Conservation (phyloP, 176 grass and related monocot species). For the Ampelocalamus luodianensis region DNA sequence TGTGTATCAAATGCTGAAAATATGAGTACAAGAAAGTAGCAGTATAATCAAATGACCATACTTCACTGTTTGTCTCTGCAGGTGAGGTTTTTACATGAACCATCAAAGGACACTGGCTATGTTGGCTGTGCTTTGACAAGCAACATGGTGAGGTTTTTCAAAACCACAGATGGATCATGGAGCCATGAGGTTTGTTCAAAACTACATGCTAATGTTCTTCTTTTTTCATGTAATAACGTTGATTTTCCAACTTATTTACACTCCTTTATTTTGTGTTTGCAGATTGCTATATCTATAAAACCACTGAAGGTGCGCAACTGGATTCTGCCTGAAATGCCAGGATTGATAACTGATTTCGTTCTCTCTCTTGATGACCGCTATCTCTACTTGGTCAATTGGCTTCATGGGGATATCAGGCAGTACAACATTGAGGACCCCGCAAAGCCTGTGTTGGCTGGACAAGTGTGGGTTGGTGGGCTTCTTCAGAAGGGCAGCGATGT, state of each 20-base stretch:
- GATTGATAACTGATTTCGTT: conserved; percentile 93
- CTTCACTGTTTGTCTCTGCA: conserved; percentile 38
- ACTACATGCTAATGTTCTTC: conserved; percentile 1
- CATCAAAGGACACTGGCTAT: conserved; percentile 92
- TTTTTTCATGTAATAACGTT: conserved; percentile 15
- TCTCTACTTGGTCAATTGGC: conserved; percentile 94
- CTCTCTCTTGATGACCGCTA: conserved; percentile 86
- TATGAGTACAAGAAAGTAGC: neutral
- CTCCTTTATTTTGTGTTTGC: neutral
- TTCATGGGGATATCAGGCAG: conserved; percentile 96
- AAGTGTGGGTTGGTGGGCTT: conserved; percentile 89
- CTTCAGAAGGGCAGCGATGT: conserved; percentile 84
- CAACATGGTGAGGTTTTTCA: conserved; percentile 97
- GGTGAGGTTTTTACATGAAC: conserved; percentile 96
- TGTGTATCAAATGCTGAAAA: conserved; percentile 24
- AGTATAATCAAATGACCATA: conserved; percentile 4
- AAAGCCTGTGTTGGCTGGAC: conserved; percentile 81
- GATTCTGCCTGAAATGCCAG: conserved; percentile 94
- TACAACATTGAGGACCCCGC: conserved; percentile 90
- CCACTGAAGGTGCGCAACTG: conserved; percentile 85
- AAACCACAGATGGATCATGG: conserved; percentile 78
- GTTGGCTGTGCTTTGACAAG: conserved; percentile 84
- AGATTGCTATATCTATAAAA: conserved; percentile 77
- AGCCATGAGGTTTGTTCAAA: conserved; percentile 71
- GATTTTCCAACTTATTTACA: neutral